These are phyloP conservation scores for Trichopus zeylanicus DNA, from an alignment of 116 monocot genomes.

Conservation along the genomic window DNA sequence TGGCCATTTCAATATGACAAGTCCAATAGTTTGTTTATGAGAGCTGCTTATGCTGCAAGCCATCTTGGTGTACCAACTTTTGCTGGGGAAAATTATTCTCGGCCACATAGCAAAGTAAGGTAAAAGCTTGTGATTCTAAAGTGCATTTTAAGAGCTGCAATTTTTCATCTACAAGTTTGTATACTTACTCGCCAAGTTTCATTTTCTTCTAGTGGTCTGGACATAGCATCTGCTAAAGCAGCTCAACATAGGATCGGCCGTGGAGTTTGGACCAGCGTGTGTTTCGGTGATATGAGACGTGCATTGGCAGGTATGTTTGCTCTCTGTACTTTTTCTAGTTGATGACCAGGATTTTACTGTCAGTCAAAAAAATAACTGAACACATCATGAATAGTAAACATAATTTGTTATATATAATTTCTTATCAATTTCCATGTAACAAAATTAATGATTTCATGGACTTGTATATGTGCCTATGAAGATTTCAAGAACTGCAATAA, in stretches of 20 bases:
- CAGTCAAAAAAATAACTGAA: neutral
- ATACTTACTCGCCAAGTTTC: neutral
- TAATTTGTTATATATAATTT: no score
- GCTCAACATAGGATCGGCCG: slow-evolving; percentile 45
- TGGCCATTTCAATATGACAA: no score
- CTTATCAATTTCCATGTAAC: no score
- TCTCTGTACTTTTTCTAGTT: neutral
- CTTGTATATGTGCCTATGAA: no score
- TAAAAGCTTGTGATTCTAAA: slow-evolving; percentile 5
- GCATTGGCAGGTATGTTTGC: slow-evolving; percentile 42
- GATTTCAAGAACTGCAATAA: no score
- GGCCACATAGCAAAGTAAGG: slow-evolving; percentile 25
- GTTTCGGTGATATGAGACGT: slow-evolving; percentile 62
- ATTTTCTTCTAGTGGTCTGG: slow-evolving; percentile 20
- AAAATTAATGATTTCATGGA: no score
- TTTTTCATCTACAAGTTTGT: neutral
- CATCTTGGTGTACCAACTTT: no score
- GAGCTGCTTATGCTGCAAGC: no score
- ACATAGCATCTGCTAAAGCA: slow-evolving; percentile 53
- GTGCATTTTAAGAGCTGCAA: neutral
- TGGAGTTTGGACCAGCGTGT: slow-evolving; percentile 47
- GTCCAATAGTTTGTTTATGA: no score
- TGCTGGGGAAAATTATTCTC: slow-evolving; percentile 16
- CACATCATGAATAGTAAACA: neutral
- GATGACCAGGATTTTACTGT: neutral